phyloP scores from a whole-genome alignment of 176 grass and related monocot genomes.

The Microstegium vimineum region DNA sequence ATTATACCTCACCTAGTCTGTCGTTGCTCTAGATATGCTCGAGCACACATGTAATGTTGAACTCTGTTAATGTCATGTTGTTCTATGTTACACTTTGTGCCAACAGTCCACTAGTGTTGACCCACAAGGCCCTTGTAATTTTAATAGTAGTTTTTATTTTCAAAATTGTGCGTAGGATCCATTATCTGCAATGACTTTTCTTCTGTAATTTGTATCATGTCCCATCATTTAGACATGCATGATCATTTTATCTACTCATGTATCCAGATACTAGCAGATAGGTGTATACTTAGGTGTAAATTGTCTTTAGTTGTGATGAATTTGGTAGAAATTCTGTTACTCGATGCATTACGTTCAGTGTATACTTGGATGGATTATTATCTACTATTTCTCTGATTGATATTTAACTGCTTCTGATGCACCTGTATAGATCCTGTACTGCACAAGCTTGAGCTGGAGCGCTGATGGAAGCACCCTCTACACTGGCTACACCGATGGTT shows the following conservation, averaged over 20 bases:
- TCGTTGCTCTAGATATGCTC: too few relatives aligned
- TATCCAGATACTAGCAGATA: not conserved
- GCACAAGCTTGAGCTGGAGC: constrained; percentile 76
- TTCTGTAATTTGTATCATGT: not conserved
- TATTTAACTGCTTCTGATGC: not conserved
- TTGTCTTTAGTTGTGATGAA: not conserved
- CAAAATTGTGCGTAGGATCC: not conserved
- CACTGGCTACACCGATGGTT: constrained; percentile 51
- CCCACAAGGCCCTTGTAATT: too few relatives aligned
- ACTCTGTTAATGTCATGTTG: not conserved
- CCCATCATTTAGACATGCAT: not conserved
- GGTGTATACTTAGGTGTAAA: not conserved
- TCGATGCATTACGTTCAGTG: not conserved
- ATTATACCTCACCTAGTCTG: not conserved
- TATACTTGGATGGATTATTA: not conserved
- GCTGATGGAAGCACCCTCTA: constrained; percentile 51
- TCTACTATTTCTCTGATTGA: not conserved
- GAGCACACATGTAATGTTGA: too few relatives aligned
- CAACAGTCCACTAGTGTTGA: not conserved
- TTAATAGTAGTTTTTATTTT: not conserved
- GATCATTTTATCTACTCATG: too few relatives aligned
- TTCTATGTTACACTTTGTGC: not conserved
- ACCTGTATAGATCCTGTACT: constrained; percentile 48
- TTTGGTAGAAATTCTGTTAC: not conserved
- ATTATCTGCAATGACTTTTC: not conserved